Conservation (phyloP, 441 rosid species). For the Pelargonium myrrhifolium region DNA sequence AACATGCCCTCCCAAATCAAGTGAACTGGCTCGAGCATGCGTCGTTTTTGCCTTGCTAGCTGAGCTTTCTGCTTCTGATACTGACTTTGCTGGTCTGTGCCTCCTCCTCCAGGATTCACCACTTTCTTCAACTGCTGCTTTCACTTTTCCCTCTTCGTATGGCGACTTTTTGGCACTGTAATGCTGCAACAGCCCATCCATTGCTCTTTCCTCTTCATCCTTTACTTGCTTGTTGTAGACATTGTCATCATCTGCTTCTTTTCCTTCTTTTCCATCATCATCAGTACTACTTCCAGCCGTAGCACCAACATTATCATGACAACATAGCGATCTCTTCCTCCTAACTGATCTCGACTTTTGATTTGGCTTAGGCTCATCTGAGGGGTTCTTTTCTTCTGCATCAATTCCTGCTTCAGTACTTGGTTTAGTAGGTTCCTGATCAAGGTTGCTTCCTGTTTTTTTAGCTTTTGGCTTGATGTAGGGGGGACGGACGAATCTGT, state of each 20-base stretch:
- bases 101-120: neutral
- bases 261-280: too few relatives aligned
- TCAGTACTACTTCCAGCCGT: too few relatives aligned
- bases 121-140: too few relatives aligned
- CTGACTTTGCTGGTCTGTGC: constrained; percentile 14
- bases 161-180: constrained; percentile 7
- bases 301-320: neutral
- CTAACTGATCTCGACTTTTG: constrained; percentile 15
- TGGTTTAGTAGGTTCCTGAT: neutral
- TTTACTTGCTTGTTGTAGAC: neutral
- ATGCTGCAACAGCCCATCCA: constrained; percentile 12
- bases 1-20: constrained; percentile 19
- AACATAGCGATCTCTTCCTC: constrained; percentile 7
- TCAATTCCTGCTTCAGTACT: neutral
- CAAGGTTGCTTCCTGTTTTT: neutral
- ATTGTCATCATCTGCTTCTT: neutral
- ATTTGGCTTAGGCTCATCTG: constrained; percentile 9
- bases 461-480: constrained; percentile 11
- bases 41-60: neutral
- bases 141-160: neutral
- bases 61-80: neutral
- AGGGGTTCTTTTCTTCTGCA: neutral
- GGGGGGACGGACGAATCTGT: constrained; percentile 21
- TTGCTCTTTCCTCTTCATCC: constrained; percentile 18
- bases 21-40: constrained; percentile 11